A percentile compares a stretch with the other conserved stretches of the same genome.
Evolutionary conservation across 106 monocot genomes (phyloP).

Genomic region (Dactylorhiza incarnata): DNA sequence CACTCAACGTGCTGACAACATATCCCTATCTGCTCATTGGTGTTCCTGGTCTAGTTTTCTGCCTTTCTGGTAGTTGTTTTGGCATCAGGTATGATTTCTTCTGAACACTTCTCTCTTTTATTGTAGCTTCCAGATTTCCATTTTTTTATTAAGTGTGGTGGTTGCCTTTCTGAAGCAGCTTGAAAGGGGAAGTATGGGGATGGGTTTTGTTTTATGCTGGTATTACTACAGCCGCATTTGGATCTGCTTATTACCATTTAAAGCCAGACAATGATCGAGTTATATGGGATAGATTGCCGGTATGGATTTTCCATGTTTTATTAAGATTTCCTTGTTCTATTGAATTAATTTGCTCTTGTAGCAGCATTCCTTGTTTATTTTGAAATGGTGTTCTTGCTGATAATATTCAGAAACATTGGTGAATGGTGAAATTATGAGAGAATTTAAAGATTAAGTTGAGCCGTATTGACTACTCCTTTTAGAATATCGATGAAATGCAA

Average conservation of each 20-base stretch:
- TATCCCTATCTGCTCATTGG: slow-evolving; percentile 77
- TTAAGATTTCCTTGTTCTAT: background rate
- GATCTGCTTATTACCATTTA: slow-evolving; percentile 89
- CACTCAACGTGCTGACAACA: slow-evolving; percentile 73
- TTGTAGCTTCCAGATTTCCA: background rate
- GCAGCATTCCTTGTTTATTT: background rate
- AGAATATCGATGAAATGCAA: background rate
- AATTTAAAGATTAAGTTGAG: background rate
- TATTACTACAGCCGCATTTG: slow-evolving; percentile 57
- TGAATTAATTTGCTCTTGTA: background rate
- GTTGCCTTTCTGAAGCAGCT: slow-evolving; percentile 24
- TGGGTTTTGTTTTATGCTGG: slow-evolving; percentile 79
- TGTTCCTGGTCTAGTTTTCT: slow-evolving; percentile 68
- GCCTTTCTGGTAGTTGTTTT: slow-evolving; percentile 65
- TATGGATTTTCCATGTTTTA: slow-evolving; percentile 14
- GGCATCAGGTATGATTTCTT: slow-evolving; percentile 41
- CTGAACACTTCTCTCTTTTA: background rate
- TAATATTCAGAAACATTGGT: background rate
- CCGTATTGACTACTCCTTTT: background rate
- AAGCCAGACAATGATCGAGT: slow-evolving; percentile 82
- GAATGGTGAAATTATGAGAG: background rate
- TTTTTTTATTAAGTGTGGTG: background rate
- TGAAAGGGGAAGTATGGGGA: slow-evolving; percentile 66
- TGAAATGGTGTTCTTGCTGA: too few relatives aligned
- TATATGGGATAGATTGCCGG: slow-evolving; percentile 75